Evolutionary conservation across 495 filamentous ascomycete species (phyloP).

Genomic region (Penicillium desertorum): DNA sequence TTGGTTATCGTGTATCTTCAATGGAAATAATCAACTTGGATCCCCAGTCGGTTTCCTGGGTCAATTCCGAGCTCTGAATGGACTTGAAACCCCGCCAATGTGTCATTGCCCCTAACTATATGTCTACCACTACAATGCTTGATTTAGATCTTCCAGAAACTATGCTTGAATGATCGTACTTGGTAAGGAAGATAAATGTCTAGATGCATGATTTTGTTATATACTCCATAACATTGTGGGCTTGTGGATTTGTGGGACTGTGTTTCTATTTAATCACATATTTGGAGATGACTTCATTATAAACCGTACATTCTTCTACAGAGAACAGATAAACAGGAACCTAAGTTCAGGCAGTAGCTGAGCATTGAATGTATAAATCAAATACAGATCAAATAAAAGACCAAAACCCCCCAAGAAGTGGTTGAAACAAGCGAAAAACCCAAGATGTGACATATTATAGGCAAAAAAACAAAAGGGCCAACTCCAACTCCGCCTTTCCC

Average conservation of each 20-base stretch:
- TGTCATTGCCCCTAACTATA: not conserved
- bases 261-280: conserved; percentile 1
- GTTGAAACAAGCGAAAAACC: not conserved
- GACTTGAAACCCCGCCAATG: not conserved
- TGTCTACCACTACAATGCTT: too few species aligned
- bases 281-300: conserved; percentile 6
- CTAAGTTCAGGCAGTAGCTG: not conserved
- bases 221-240: not conserved
- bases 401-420: not conserved
- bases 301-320: not conserved
- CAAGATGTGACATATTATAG: conserved; percentile 6
- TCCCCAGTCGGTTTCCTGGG: not conserved
- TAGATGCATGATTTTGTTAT: not conserved
- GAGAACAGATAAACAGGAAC: not conserved
- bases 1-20: conserved; percentile 17
- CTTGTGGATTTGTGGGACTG: not conserved
- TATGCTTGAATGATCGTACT: not conserved
- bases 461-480: conserved; percentile 21
- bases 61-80: conserved; percentile 8
- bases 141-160: not conserved
- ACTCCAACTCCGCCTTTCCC: conserved; percentile 25
- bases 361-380: not conserved
- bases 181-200: not conserved
- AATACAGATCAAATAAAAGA: not conserved
- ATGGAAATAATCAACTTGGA: conserved; percentile 1